Conservation (phyloP, 1,284 basidiomycete species). For the Rhodotorula sp. region DNA sequence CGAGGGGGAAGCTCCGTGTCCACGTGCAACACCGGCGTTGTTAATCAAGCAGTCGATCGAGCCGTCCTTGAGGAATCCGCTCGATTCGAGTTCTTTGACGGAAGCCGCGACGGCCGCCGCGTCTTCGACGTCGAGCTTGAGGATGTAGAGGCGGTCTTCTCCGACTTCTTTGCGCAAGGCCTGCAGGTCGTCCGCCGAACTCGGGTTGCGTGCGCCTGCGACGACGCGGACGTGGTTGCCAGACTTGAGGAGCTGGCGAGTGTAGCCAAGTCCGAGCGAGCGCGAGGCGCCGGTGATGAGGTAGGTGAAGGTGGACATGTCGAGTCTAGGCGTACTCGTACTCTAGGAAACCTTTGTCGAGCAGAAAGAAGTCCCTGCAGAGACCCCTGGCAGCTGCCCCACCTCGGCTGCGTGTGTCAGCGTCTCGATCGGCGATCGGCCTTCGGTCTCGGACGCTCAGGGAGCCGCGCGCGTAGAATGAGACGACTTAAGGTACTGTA, state of each 20-base stretch:
- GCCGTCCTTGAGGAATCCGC: constrained; percentile 5
- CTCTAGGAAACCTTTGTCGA: neutral
- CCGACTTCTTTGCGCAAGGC: neutral
- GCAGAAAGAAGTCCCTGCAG: neutral
- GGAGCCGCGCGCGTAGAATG: too few relatives aligned
- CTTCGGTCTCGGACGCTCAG: too few relatives aligned
- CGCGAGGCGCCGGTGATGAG: constrained; percentile 18
- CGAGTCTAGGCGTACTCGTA: neutral
- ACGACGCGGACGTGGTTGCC: neutral
- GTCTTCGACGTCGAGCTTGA: constrained; percentile 8
- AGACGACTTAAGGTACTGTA: too few relatives aligned
- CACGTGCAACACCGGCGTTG: constrained; percentile 9
- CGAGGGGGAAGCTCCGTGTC: neutral
- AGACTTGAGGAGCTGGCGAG: constrained; percentile 8
- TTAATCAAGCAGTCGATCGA: constrained; percentile 12
- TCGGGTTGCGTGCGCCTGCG: constrained; percentile 16
- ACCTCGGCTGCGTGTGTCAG: neutral
- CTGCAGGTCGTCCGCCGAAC: constrained; percentile 1
- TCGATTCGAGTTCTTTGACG: constrained; percentile 7
- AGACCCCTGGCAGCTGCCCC: neutral
- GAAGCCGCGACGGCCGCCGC: constrained; percentile 1
- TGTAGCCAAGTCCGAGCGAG: constrained; percentile 23
- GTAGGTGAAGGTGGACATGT: constrained; percentile 5
- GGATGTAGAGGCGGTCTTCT: constrained; percentile 5
- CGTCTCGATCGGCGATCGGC: too few relatives aligned